Conservation (phyloP, 345 rosid species). For the Gossypium arboreum region DNA sequence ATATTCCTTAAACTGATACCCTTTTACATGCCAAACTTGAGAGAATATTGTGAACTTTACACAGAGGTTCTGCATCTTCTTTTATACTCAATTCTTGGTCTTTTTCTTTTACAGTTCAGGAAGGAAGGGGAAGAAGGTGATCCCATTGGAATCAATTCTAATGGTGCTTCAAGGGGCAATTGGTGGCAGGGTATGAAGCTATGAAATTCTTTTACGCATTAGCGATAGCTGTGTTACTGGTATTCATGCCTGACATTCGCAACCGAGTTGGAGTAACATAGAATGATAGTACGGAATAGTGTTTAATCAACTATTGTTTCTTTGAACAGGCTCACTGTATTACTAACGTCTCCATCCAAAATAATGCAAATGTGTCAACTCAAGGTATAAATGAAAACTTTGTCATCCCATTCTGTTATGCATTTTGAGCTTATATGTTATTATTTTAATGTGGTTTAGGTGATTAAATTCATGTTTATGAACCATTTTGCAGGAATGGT, state of each 20-base stretch:
- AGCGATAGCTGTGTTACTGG: background rate
- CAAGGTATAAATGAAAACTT: background rate
- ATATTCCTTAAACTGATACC: no score
- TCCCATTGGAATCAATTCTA: constrained; percentile 45
- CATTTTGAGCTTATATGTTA: no score
- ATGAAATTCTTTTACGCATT: no score
- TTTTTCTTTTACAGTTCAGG: constrained; percentile 38
- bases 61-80: background rate
- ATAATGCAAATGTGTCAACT: background rate
- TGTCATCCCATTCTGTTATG: background rate
- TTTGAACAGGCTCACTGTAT: constrained; percentile 50
- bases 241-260: no score
- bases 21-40: no score
- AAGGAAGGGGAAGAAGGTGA: constrained; percentile 53
- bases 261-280: no score
- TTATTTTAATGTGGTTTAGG: background rate
- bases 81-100: background rate
- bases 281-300: background rate
- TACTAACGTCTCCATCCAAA: constrained; percentile 32
- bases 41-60: no score
- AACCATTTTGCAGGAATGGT: constrained; percentile 21
- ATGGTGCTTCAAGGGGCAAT: constrained; percentile 78
- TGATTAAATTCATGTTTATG: background rate
- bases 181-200: constrained; percentile 85
- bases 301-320: background rate